Evolutionary conservation across 2,329 filamentous ascomycete species (phyloP).

Genomic region (Chrysosporium keratinophilum): DNA sequence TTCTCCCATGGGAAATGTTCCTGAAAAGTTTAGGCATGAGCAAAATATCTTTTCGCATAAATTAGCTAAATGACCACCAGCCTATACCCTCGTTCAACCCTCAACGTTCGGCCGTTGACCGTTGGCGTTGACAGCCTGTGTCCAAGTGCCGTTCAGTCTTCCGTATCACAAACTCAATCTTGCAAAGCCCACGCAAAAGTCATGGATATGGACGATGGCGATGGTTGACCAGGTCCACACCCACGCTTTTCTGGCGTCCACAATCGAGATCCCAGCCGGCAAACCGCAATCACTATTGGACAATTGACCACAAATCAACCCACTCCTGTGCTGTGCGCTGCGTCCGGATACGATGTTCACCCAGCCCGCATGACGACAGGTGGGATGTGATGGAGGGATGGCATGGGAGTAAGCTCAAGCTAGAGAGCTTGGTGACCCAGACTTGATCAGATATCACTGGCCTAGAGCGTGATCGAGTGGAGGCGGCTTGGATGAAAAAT

Average conservation of each 20-base stretch:
- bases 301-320: background rate
- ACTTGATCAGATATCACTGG: background rate
- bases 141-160: background rate
- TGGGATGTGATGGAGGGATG: background rate
- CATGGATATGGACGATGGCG: background rate
- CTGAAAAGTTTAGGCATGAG: no score
- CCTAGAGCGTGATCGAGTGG: background rate
- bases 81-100: no score
- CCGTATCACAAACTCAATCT: background rate
- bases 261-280: background rate
- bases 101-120: no score
- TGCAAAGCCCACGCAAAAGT: background rate
- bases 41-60: no score
- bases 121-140: no score
- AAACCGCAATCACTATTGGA: background rate
- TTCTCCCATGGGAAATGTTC: no score
- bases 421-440: background rate
- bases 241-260: background rate
- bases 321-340: background rate
- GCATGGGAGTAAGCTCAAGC: background rate
- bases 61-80: no score
- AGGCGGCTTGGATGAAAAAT: background rate
- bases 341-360: background rate
- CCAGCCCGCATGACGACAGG: background rate
- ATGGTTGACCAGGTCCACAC: background rate